These are phyloP conservation scores for Coemansia sp. DNA, from an alignment of 192 early-diverging fungal genomes.

Conservation along the genomic window DNA sequence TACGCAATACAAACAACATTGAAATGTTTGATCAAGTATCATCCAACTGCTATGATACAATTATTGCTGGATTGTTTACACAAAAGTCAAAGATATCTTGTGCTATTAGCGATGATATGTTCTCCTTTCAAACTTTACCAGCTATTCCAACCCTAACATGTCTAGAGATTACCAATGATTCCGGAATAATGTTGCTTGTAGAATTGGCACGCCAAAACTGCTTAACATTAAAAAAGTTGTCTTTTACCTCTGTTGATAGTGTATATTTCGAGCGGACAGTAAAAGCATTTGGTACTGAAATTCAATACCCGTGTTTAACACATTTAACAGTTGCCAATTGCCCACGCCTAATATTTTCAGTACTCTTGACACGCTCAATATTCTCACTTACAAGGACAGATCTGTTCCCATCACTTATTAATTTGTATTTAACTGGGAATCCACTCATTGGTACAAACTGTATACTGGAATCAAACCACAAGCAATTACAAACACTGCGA, in stretches of 20 bases:
- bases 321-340: neutral
- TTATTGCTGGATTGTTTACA: too few species aligned
- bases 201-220: slow-evolving; percentile 3
- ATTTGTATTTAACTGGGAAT: neutral
- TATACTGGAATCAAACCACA: neutral
- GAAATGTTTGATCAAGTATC: too few species aligned
- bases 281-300: neutral
- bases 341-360: too few species aligned
- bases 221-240: neutral
- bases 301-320: neutral
- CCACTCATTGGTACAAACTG: too few species aligned
- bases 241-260: neutral
- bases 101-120: too few species aligned
- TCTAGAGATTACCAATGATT: neutral
- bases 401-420: neutral
- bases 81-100: too few species aligned
- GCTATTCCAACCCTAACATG: too few species aligned
- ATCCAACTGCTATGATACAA: too few species aligned
- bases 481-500: neutral
- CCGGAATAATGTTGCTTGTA: neutral
- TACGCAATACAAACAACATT: too few species aligned
- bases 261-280: too few species aligned
- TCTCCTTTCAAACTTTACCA: too few species aligned
- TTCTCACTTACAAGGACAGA: neutral
- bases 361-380: too few species aligned